Percentiles rank a stretch among this genome's conserved stretches.
phyloP scores from a whole-genome alignment of 768 basidiomycete genomes.

The Filobasidium floriforme region DNA sequence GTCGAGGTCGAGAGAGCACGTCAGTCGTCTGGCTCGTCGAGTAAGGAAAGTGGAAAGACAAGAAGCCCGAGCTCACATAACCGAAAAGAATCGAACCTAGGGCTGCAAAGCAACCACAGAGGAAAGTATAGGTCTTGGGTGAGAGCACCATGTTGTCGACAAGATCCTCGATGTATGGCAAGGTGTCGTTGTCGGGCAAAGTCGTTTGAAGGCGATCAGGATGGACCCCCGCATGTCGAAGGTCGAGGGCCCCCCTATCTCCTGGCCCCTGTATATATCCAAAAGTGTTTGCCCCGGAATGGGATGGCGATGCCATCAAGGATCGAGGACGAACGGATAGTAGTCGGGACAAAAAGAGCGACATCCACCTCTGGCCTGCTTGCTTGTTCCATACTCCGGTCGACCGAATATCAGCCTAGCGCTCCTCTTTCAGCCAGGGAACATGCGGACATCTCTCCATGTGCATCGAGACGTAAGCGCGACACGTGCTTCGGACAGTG shows the following conservation, averaged over 20 bases:
- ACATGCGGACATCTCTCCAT: no score
- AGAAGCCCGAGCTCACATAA: slow-evolving; percentile 14
- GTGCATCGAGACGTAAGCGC: no score
- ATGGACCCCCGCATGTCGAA: not conserved
- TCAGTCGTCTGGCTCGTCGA: not conserved
- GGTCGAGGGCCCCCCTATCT: no score
- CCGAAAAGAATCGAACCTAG: slow-evolving; percentile 34
- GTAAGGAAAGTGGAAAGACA: not conserved
- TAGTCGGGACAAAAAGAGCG: not conserved
- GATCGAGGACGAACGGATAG: no score
- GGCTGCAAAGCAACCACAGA: slow-evolving; percentile 36
- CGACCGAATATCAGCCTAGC: not conserved
- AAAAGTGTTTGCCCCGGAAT: no score
- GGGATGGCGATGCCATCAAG: no score
- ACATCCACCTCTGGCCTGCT: not conserved
- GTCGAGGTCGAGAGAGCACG: not conserved
- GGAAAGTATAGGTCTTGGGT: slow-evolving; percentile 30
- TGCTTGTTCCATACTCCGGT: not conserved
- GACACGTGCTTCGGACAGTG: no score
- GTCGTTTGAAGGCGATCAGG: not conserved
- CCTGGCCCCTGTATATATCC: no score
- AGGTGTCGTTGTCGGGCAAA: not conserved
- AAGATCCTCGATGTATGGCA: not conserved
- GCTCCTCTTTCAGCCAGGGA: no score
- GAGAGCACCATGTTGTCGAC: slow-evolving; percentile 2